Conservation (phyloP, 2,329 filamentous ascomycete genomes). For the Scedosporium dehoogii region DNA sequence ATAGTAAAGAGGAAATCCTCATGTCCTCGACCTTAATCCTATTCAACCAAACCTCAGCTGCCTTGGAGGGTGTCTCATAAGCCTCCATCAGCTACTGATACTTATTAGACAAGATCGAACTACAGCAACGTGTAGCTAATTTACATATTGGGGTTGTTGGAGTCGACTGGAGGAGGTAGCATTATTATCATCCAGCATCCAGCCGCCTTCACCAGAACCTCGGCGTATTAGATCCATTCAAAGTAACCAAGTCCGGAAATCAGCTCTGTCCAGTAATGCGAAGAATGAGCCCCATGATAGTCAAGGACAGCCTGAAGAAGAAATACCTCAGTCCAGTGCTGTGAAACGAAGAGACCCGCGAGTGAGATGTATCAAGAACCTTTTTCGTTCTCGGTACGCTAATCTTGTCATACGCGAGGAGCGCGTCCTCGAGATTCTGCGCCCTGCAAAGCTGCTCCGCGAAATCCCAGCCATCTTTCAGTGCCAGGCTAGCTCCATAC, state of each 20-base stretch:
- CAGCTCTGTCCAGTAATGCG: background rate
- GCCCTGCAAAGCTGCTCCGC: conserved; percentile 25
- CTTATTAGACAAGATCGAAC: too few relatives aligned
- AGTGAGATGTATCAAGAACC: conserved; percentile 15
- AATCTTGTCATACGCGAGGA: conserved; percentile 24
- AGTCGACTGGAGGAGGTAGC: too few relatives aligned
- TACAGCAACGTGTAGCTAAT: too few relatives aligned
- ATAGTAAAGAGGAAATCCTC: too few relatives aligned
- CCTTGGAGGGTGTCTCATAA: too few relatives aligned
- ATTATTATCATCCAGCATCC: too few relatives aligned
- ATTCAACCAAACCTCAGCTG: too few relatives aligned
- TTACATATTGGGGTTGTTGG: too few relatives aligned
- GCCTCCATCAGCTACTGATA: too few relatives aligned
- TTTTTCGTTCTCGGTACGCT: conserved; percentile 23
- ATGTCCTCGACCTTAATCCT: too few relatives aligned
- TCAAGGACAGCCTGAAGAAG: conserved; percentile 7
- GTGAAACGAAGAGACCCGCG: conserved; percentile 15
- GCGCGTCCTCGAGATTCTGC: conserved; percentile 15
- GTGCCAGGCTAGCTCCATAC: conserved; percentile 36
- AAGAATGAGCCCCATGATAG: background rate
- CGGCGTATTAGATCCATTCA: too few relatives aligned
- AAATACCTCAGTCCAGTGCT: conserved; percentile 15
- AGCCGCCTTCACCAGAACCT: too few relatives aligned
- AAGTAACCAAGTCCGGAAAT: background rate
- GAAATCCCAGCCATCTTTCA: conserved; percentile 36